Conservation (phyloP, 371 early-diverging fungal genomes). For the Umbelopsis sp. region DNA sequence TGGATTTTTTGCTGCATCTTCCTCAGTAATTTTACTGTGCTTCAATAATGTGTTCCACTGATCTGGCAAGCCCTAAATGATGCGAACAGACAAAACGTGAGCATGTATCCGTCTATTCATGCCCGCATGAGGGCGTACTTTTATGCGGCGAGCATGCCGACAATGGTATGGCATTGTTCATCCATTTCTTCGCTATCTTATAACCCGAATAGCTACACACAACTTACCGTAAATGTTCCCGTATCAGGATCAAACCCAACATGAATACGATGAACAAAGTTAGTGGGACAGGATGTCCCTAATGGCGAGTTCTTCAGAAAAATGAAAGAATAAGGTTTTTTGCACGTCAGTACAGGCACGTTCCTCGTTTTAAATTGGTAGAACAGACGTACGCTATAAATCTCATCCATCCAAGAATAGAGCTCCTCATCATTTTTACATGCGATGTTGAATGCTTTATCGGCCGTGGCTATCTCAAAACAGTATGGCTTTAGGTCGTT, state of each 20-base stretch:
- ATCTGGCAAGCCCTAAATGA: constrained; percentile 81
- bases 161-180: not conserved
- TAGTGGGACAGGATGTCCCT: constrained; percentile 92
- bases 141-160: not conserved
- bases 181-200: not conserved
- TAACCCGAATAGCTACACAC: not conserved
- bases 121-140: not conserved
- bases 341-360: not conserved
- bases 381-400: constrained; percentile 71
- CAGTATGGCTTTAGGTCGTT: constrained; percentile 90
- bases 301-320: constrained; percentile 65
- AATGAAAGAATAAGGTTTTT: not conserved
- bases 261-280: constrained; percentile 95
- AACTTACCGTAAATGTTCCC: constrained; percentile 88
- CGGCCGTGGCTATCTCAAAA: constrained; percentile 89
- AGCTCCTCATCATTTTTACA: constrained; percentile 95
- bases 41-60: constrained; percentile 91
- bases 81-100: not conserved
- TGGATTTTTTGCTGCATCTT: constrained; percentile 94
- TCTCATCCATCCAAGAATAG: constrained; percentile 97
- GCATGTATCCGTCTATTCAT: no score
- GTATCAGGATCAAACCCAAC: constrained; percentile 95
- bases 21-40: constrained; percentile 88
- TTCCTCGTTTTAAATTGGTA: not conserved
- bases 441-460: constrained; percentile 87